Conservation (phyloP, 495 filamentous ascomycete species). For the Neurospora sp. region DNA sequence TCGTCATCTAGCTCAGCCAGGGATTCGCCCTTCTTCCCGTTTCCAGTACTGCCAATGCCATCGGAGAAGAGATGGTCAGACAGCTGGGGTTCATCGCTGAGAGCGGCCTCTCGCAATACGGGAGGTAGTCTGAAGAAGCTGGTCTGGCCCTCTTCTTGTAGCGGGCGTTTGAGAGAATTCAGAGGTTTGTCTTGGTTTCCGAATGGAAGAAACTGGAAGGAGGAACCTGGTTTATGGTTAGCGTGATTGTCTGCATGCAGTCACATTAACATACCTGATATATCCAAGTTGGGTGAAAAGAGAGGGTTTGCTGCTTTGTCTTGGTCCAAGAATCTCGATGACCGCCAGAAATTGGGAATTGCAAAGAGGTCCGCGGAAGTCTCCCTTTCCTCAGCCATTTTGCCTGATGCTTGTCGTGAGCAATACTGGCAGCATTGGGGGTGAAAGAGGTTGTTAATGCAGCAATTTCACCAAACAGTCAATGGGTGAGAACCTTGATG, state of each 20-base stretch:
- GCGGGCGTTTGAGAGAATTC: neutral
- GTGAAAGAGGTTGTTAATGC: neutral
- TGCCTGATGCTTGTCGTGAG: neutral
- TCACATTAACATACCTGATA: constrained; percentile 7
- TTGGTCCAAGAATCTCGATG: constrained; percentile 26
- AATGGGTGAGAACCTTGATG: neutral
- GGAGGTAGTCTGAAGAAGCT: constrained; percentile 36
- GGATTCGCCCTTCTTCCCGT: neutral
- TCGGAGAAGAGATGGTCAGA: neutral
- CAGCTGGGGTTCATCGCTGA: neutral
- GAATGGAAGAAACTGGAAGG: neutral
- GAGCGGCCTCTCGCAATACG: constrained; percentile 14
- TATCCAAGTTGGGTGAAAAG: constrained; percentile 15
- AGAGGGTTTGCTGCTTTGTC: constrained; percentile 13
- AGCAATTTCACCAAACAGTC: neutral
- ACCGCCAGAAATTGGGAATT: constrained; percentile 56
- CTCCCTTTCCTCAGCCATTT: constrained; percentile 39
- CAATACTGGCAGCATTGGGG: neutral
- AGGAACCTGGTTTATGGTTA: neutral
- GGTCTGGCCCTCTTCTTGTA: neutral
- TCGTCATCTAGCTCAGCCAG: neutral
- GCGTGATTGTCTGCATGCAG: neutral
- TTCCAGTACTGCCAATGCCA: constrained; percentile 14
- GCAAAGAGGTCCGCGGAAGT: constrained; percentile 51
- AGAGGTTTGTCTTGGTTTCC: neutral